Evolutionary conservation across 768 basidiomycete genomes (phyloP).

Genomic region (Lactarius hengduanensis): DNA sequence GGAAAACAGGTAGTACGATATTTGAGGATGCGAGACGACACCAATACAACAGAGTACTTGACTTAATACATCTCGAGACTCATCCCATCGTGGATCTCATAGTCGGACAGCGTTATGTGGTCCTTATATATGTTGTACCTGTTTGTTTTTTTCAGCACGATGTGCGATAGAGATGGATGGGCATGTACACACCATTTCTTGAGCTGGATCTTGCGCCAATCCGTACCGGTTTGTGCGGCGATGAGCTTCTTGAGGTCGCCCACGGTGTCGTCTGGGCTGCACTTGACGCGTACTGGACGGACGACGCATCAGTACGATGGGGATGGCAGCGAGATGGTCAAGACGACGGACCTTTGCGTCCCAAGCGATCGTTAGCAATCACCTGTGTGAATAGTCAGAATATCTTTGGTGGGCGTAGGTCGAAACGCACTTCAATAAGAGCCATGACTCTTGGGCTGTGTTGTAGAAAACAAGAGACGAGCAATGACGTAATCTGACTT

Average conservation of each 20-base stretch:
- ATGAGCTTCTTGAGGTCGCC: slow-evolving; percentile 97
- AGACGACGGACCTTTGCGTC: slow-evolving; percentile 75
- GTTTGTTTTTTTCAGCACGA: background rate
- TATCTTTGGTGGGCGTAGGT: background rate
- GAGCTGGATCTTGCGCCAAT: slow-evolving; percentile 78
- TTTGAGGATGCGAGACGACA: background rate
- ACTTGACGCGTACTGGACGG: slow-evolving; percentile 84
- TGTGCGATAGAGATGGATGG: background rate
- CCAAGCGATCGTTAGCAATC: slow-evolving; percentile 94
- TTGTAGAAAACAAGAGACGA: slow-evolving; percentile 8
- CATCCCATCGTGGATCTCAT: slow-evolving; percentile 92
- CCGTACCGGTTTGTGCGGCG: slow-evolving; percentile 93
- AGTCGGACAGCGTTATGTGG: slow-evolving; percentile 89
- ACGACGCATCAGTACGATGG: slow-evolving; percentile 10
- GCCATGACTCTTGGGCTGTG: slow-evolving; percentile 29
- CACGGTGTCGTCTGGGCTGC: slow-evolving; percentile 92
- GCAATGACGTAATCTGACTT: slow-evolving; percentile 19
- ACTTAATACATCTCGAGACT: slow-evolving; percentile 85
- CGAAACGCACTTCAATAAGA: slow-evolving; percentile 36
- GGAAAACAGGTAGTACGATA: background rate
- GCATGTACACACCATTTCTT: slow-evolving; percentile 84
- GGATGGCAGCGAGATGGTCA: background rate
- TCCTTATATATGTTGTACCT: slow-evolving; percentile 98
- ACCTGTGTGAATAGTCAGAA: slow-evolving; percentile 47
- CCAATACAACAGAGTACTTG: background rate